Evolutionary conservation across 495 filamentous ascomycete species (phyloP).

Genomic region (Neurospora sublineolata): DNA sequence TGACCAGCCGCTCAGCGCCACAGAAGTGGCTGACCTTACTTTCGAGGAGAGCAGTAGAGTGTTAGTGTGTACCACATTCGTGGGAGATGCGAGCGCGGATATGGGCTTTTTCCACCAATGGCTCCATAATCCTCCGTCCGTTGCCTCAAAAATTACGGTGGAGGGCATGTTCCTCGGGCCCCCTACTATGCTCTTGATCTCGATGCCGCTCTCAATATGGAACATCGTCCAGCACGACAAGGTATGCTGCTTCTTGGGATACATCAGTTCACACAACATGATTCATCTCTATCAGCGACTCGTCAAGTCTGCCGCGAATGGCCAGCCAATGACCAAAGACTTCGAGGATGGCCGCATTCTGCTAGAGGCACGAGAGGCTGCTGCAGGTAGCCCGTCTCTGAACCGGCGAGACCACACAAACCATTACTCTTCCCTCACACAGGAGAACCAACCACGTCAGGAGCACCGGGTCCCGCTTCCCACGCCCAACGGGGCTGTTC

Average conservation of each 20-base stretch:
- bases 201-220: slow-evolving; percentile 44
- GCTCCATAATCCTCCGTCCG: slow-evolving; percentile 37
- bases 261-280: slow-evolving; percentile 47
- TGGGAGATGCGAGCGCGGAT: slow-evolving; percentile 44
- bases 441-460: slow-evolving; percentile 21
- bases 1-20: slow-evolving; percentile 26
- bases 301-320: slow-evolving; percentile 29
- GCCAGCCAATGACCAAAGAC: slow-evolving; percentile 30
- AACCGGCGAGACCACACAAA: slow-evolving; percentile 7
- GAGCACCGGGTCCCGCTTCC: slow-evolving; percentile 2
- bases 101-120: slow-evolving; percentile 48
- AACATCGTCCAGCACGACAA: slow-evolving; percentile 46
- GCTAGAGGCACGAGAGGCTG: slow-evolving; percentile 30
- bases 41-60: slow-evolving; percentile 40
- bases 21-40: slow-evolving; percentile 34
- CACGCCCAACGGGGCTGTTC: neutral
- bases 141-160: slow-evolving; percentile 40
- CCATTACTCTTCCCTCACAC: slow-evolving; percentile 15
- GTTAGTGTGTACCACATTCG: slow-evolving; percentile 44
- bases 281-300: slow-evolving; percentile 43
- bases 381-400: slow-evolving; percentile 17
- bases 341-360: slow-evolving; percentile 39
- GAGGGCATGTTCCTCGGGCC: slow-evolving; percentile 49
- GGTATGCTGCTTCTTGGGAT: slow-evolving; percentile 44
- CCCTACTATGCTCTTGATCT: slow-evolving; percentile 44